phyloP scores from a whole-genome alignment of 192 early-diverging fungal species.

The Backusella tuberculispora region DNA sequence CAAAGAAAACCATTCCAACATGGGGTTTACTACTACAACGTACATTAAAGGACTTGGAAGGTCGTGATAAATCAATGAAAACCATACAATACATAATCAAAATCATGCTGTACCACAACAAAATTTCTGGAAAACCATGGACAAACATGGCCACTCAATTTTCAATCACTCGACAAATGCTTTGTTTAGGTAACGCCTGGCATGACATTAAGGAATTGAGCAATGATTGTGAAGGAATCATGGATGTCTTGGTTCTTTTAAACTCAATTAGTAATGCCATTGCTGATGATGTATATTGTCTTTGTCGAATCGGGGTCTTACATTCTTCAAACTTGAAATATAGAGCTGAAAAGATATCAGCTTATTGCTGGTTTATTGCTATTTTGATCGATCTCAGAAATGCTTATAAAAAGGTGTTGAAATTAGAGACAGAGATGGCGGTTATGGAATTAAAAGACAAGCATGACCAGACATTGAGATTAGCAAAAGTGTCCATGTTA shows the following conservation, averaged over 20 bases:
- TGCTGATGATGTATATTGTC: constrained; percentile 76
- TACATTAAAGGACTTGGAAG: constrained; percentile 74
- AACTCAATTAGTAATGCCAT: constrained; percentile 59
- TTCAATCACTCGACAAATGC: constrained; percentile 72
- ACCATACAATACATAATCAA: constrained; percentile 77
- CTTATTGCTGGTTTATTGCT: constrained; percentile 68
- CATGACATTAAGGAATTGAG: constrained; percentile 64
- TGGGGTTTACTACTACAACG: constrained; percentile 45
- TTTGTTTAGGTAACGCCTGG: constrained; percentile 70
- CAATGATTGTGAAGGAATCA: constrained; percentile 11
- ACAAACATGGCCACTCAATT: constrained; percentile 65
- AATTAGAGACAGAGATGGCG: constrained; percentile 20
- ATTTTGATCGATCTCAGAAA: constrained; percentile 71
- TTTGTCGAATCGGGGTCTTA: constrained; percentile 69
- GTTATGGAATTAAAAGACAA: not conserved
- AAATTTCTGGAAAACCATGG: constrained; percentile 37
- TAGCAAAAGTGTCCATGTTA: constrained; percentile 51
- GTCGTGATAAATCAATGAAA: constrained; percentile 86
- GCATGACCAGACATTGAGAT: constrained; percentile 20
- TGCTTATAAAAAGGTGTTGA: constrained; percentile 44
- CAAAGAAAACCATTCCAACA: not conserved
- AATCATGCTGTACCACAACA: constrained; percentile 58
- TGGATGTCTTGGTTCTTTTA: constrained; percentile 18
- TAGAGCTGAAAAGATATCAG: constrained; percentile 63
- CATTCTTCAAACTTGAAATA: constrained; percentile 49